Percentiles rank a stretch among this genome's conserved stretches.
These are phyloP conservation scores for Fusarium sp. DNA, from an alignment of 2,329 filamentous ascomycete genomes.

Conservation along the genomic window DNA sequence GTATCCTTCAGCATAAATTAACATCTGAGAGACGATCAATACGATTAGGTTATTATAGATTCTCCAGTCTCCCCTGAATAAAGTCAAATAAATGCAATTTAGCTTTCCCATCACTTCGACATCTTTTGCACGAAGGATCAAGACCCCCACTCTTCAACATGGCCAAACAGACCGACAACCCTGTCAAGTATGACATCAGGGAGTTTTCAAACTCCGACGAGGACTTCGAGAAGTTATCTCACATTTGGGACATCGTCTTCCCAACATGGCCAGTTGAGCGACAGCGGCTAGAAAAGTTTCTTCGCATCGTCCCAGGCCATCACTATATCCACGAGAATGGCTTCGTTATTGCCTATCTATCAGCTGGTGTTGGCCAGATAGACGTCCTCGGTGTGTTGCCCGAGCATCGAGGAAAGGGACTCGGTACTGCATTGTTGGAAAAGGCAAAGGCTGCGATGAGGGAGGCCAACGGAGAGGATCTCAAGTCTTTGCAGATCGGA, in stretches of 20 bases:
- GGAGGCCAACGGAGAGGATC: neutral
- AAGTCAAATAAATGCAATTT: neutral
- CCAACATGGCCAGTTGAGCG: slow-evolving; percentile 33
- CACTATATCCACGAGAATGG: slow-evolving; percentile 36
- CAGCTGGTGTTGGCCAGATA: slow-evolving; percentile 14
- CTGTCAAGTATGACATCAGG: slow-evolving; percentile 13
- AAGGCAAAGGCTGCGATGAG: slow-evolving; percentile 6
- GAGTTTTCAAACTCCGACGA: slow-evolving; percentile 20
- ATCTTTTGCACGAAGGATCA: neutral
- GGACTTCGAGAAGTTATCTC: slow-evolving; percentile 30
- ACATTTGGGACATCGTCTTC: slow-evolving; percentile 39
- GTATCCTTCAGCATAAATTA: neutral
- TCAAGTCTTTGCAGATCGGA: slow-evolving; percentile 33
- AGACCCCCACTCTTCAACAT: neutral
- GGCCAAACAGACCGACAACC: neutral
- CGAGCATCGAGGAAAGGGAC: slow-evolving; percentile 29
- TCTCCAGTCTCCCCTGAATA: neutral
- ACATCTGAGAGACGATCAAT: neutral
- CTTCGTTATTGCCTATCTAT: slow-evolving; percentile 32
- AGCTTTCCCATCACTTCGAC: neutral
- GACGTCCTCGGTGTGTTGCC: slow-evolving; percentile 35
- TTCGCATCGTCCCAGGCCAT: neutral
- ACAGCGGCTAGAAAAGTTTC: slow-evolving; percentile 12
- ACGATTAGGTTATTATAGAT: neutral
- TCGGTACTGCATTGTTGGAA: slow-evolving; percentile 31